Conservation (phyloP, 768 basidiomycete genomes). For the Jaapia argillacea region DNA sequence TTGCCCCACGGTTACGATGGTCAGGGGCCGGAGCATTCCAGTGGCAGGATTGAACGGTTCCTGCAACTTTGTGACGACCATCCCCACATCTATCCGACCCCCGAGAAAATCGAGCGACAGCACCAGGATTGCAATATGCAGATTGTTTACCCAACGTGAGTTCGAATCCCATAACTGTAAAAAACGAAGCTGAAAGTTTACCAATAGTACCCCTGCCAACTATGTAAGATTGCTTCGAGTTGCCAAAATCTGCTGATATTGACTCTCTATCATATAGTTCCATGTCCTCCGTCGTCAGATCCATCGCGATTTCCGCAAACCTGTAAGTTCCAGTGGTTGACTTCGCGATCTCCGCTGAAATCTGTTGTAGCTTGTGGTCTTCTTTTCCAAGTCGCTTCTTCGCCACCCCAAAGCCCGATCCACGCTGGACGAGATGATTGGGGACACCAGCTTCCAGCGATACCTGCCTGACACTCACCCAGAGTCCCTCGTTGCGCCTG, state of each 20-base stretch:
- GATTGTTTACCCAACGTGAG: conserved; percentile 92
- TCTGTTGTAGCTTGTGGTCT: conserved; percentile 60
- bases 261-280: conserved; percentile 43
- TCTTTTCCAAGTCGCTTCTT: conserved; percentile 95
- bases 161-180: conserved; percentile 6
- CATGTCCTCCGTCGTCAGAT: conserved; percentile 95
- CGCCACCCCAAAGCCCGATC: conserved; percentile 93
- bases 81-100: conserved; percentile 80
- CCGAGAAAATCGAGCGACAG: conserved; percentile 85
- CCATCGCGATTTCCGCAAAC: conserved; percentile 97
- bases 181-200: neutral
- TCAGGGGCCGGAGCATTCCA: conserved; percentile 97
- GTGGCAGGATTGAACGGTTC: conserved; percentile 92
- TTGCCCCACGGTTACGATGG: conserved; percentile 97
- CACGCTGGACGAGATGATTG: conserved; percentile 77
- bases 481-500: conserved; percentile 63
- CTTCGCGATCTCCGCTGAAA: conserved; percentile 1
- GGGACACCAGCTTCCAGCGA: conserved; percentile 85
- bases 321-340: conserved; percentile 36
- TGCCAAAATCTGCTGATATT: conserved; percentile 6
- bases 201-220: conserved; percentile 79
- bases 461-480: conserved; percentile 81
- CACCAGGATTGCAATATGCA: conserved; percentile 99
- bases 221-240: conserved; percentile 42
- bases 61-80: conserved; percentile 97